Conservation (phyloP, 345 rosid genomes). For the Populus ilicifolia region DNA sequence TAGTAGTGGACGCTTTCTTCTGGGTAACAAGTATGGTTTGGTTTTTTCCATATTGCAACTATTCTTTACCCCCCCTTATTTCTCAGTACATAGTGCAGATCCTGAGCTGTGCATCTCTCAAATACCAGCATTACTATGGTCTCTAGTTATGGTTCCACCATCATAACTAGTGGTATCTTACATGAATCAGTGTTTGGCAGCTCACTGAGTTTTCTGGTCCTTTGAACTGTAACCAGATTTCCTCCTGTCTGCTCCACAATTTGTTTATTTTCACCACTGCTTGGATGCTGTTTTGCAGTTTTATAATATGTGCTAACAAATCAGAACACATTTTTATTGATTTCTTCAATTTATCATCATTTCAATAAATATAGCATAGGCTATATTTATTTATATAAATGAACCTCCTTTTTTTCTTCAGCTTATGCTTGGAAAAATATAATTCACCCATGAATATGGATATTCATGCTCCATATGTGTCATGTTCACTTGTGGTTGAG, state of each 20-base stretch:
- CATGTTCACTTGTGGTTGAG: too few relatives aligned
- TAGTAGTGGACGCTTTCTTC: slow-evolving; percentile 87
- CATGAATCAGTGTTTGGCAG: not conserved
- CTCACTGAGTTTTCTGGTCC: not conserved
- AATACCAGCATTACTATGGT: not conserved
- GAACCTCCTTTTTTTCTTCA: too few relatives aligned
- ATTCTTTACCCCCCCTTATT: not conserved
- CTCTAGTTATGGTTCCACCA: not conserved
- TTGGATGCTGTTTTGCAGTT: not conserved
- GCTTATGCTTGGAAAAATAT: too few relatives aligned
- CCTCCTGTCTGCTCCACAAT: not conserved
- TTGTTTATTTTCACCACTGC: not conserved
- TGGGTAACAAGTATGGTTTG: slow-evolving; percentile 76
- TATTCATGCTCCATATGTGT: too few relatives aligned
- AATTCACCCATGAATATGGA: too few relatives aligned
- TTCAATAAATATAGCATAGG: too few relatives aligned
- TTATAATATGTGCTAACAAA: too few relatives aligned
- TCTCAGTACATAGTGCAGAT: not conserved
- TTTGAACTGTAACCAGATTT: not conserved
- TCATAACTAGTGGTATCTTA: not conserved
- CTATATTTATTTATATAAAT: too few relatives aligned
- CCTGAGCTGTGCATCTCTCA: not conserved
- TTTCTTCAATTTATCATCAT: too few relatives aligned
- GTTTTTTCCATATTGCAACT: not conserved
- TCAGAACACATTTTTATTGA: too few relatives aligned